Conservation (phyloP, 768 basidiomycete species). For the Myochromella boudieri region DNA sequence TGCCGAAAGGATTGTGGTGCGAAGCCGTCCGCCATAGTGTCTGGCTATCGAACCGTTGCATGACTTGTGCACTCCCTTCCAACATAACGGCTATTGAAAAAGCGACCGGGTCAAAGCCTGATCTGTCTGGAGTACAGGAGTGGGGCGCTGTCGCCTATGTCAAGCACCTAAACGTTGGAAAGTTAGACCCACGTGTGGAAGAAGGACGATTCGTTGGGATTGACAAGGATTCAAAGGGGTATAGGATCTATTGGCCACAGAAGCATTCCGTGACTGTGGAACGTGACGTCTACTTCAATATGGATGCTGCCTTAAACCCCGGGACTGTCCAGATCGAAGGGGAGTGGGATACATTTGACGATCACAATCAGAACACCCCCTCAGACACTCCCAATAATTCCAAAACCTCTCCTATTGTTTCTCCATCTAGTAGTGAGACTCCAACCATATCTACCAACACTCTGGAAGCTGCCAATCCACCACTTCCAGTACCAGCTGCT, state of each 20-base stretch:
- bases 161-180: constrained; percentile 6
- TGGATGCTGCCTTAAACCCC: constrained; percentile 15
- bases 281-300: constrained; percentile 23
- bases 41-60: constrained; percentile 4
- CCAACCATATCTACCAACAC: constrained; percentile 1
- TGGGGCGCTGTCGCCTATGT: constrained; percentile 14
- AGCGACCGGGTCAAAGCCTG: constrained; percentile 3
- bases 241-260: constrained; percentile 27
- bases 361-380: too few relatives aligned
- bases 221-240: constrained; percentile 26
- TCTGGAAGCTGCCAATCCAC: background rate
- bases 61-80: background rate
- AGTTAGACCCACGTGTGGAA: constrained; percentile 5
- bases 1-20: constrained; percentile 8
- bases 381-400: constrained; percentile 1
- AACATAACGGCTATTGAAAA: constrained; percentile 9
- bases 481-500: background rate
- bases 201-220: constrained; percentile 7
- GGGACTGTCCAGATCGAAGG: constrained; percentile 26
- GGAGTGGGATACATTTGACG: constrained; percentile 18
- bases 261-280: constrained; percentile 25
- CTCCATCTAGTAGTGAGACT: background rate
- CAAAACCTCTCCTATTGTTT: background rate
- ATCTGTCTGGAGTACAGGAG: background rate
- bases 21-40: constrained; percentile 7